Evolutionary conservation across 1,139 yeast genomes (phyloP), one percentile per base, ranked within the genome.

Genomic region (Candida sanyaensis): DNA sequence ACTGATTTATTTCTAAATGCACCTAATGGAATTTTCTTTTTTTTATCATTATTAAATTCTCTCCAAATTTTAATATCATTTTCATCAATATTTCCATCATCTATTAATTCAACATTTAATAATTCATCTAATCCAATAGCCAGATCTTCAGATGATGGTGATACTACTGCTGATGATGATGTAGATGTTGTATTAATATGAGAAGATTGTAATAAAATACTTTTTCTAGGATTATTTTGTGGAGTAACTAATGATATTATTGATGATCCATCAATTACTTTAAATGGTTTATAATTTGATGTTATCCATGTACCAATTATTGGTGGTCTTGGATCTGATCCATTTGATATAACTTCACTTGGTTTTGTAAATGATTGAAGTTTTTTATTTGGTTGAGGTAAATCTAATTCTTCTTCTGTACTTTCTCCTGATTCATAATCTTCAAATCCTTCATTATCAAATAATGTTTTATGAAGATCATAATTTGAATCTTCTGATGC

Each of bases 271-370:
- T 93, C 98, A 58, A 93, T 92, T 50, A 93, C 90, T 27, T 97
- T 96, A 66, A 88, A 90, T 0, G 97, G 97, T 57, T 89, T 84
- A 45, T 81, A 80, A 50, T 84, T 88, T 5, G 78, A 64, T 27
- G 96, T 88, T 11, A 86, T 83, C 96, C 98, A 93, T 1, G 96
- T 86, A 0, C 97, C 98, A 50, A 93, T 73, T 26, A 89, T 80
- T 1, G 99, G 99, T 2, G 98, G 97, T 47, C 96, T 73, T 52
- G 92, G 84, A 48, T 92, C 92, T 28, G 88, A 85, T 6, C 87
- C 84, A 45, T 91, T 86, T 1, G 96, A 86, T 21, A 93, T 77
- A 10, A 93, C 90, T 64, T 93, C 98, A 55, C 93, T 91, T 2
- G 93, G 92, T 52, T 88, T 83, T 55, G 86, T 84, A 7, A 90